phyloP scores from a whole-genome alignment of 2,329 filamentous ascomycete genomes.

The Pyrenochaeta sp. region DNA sequence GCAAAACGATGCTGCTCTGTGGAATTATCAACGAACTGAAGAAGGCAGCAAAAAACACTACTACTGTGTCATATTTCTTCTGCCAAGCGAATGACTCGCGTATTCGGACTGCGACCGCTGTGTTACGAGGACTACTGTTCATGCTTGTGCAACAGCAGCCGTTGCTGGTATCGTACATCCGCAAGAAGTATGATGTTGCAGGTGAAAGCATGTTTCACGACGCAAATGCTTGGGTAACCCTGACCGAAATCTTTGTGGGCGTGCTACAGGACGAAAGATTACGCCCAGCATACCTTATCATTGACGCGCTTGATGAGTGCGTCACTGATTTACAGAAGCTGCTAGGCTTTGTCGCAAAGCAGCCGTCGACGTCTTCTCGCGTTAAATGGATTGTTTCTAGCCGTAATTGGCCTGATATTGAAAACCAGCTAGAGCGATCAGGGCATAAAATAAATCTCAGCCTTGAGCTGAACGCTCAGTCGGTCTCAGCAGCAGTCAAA shows the following conservation, averaged over 20 bases:
- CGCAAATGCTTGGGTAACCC: conserved; percentile 30
- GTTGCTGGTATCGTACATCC: conserved; percentile 27
- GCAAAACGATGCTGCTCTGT: conserved; percentile 51
- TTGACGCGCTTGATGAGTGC: conserved; percentile 20
- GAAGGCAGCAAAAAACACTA: conserved; percentile 13
- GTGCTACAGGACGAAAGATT: conserved; percentile 49
- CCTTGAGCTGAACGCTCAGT: conserved; percentile 47
- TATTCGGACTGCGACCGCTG: conserved; percentile 52
- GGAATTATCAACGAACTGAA: conserved; percentile 39
- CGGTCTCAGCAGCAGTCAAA: conserved; percentile 44
- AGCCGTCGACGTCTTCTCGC: conserved; percentile 8
- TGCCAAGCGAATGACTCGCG: conserved; percentile 55
- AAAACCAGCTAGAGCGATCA: conserved; percentile 35
- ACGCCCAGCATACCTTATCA: conserved; percentile 6
- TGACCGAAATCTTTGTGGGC: conserved; percentile 42
- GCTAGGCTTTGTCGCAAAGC: conserved; percentile 7
- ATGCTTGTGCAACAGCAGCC: conserved; percentile 46
- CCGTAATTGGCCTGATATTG: conserved; percentile 37
- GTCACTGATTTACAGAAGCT: conserved; percentile 6
- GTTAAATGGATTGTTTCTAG: conserved; percentile 26
- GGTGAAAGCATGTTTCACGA: conserved; percentile 32
- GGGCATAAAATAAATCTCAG: conserved; percentile 32
- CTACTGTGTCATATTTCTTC: conserved; percentile 47
- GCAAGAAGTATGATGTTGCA: conserved; percentile 33
- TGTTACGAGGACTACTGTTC: conserved; percentile 55